Base-by-base conservation (phyloP, 345 rosid species). In the Moringa oleifera region DNA sequence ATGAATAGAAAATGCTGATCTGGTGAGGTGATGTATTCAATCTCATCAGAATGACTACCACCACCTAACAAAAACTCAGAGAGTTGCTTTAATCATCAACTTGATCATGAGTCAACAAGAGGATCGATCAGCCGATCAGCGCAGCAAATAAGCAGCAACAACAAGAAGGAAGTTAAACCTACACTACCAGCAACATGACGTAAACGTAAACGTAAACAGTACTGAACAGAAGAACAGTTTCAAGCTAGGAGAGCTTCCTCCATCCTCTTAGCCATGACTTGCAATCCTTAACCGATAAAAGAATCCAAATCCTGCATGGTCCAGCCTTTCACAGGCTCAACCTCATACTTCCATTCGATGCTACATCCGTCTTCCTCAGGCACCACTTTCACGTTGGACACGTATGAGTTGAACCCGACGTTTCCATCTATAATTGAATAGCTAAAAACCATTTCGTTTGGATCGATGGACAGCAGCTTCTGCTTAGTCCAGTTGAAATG, bases 401-500 rank as follows among this genome's bases (percentile, higher is more conserved):
- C 63, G 53, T 80, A 76, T 0, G 55, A 47, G 10, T 68, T 20
- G 73, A 80, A 80, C 47, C 87, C 85, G 13, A 74, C 74, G 17
- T 79, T 81, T 0, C 85, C 60, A 20, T 84, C 86, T 0, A 70
- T 31, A 20, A 76, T 81, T 0, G 70, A 36, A 16, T 76, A 80
- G 57, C 58, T 65, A 25, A 74, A 67, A 2, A 23, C 45, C 81
- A 55, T 73, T 18, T 65, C 54, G 0, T 13, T 45, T 4, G 63
- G 58, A 59, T 80, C 75, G 24, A 81, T 81, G 13, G 73, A 58
- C 33, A 72, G 51, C 24, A 82, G 67, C 51, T 81, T 74, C 71
- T 85, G 79, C 68, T 76, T 76, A 1, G 80, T 76, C 85, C 83
- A 80, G 52, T 75, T 75, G 57, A 66, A 20, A n/a, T n/a, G n/a